A percentile compares a stretch with the other conserved stretches of the same genome.
Conservation (phyloP, 306 rosid genomes). For the Cucurbita argyrosperma region DNA sequence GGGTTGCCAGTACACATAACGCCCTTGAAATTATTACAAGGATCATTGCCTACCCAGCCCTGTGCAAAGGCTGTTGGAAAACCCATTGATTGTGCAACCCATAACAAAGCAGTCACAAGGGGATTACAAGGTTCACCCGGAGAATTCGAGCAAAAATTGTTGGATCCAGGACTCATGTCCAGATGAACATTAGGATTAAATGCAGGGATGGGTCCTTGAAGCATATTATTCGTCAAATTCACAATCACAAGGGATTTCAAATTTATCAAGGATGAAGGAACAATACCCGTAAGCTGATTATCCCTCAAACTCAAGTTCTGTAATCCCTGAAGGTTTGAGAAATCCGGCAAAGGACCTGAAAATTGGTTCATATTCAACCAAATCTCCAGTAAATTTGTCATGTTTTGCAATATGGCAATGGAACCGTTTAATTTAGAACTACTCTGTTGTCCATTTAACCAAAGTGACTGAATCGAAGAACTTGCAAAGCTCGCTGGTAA, state of each 20-base stretch:
- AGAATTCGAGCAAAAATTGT: slow-evolving; percentile 31
- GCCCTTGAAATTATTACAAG: slow-evolving; percentile 54
- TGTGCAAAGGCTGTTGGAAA: slow-evolving; percentile 51
- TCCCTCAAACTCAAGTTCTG: slow-evolving; percentile 35
- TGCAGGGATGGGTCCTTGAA: slow-evolving; percentile 61
- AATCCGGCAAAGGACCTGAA: slow-evolving; percentile 68
- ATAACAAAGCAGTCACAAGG: slow-evolving; percentile 31
- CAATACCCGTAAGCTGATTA: slow-evolving; percentile 57
- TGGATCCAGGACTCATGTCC: slow-evolving; percentile 20
- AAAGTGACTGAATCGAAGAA: slow-evolving; percentile 30
- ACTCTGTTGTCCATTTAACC: slow-evolving; percentile 47
- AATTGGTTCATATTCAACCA: slow-evolving; percentile 53
- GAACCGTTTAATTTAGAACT: slow-evolving; percentile 49
- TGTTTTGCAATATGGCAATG: slow-evolving; percentile 31
- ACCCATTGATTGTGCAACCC: slow-evolving; percentile 25
- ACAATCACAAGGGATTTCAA: slow-evolving; percentile 25
- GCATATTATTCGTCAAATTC: slow-evolving; percentile 49
- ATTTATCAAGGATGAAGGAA: slow-evolving; percentile 40
- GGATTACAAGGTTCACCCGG: slow-evolving; percentile 35
- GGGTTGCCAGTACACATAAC: slow-evolving; percentile 19
- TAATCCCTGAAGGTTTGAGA: slow-evolving; percentile 20
- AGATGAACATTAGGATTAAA: slow-evolving; percentile 21
- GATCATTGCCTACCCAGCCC: slow-evolving; percentile 58
- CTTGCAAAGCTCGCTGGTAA: slow-evolving; percentile 38
- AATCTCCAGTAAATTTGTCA: slow-evolving; percentile 33